Evolutionary conservation across 2,329 filamentous ascomycete genomes (phyloP), one percentile per base, ranked within the genome.

Genomic region (Lachnum nothofagi): DNA sequence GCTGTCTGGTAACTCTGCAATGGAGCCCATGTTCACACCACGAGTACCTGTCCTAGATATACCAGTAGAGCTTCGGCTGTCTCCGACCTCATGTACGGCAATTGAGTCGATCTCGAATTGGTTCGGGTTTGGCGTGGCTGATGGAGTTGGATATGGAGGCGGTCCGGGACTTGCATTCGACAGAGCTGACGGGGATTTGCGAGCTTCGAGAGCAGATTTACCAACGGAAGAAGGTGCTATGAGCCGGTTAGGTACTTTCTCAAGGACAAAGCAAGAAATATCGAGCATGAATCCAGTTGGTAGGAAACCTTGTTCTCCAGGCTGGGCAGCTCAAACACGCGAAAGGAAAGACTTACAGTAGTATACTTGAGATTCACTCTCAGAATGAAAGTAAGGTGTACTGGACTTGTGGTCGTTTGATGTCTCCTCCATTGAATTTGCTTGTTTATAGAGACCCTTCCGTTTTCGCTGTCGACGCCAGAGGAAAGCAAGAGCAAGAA

Each of bases 71-170:
- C 34, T 37, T 37, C 12, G 17, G 34, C 34, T 17, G 4, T 37
- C 34, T 37, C 25, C 25, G 25, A 37, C 17, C 20, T 37, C 34
- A 9, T 37, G 34, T 16, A 37, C 8, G 34, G 10, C 34, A 17
- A 17, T 17, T 9, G 43, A 39, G 19, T 40, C 48, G 16, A 50
- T 50, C 12, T 50, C 43, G 16, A 35, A 24, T 2, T 42, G 17
- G 14, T 46, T 46, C 16, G 39, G 22, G 29, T 20, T 29, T 23
- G 43, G 29, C 8, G 23, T 27, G 27, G 38, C 2, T 14, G 9
- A 29, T 14, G 37, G 25, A 12, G 31, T 35, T 24, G 46, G 43
- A 17, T 50, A 50, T 19, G 48, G 27, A 37, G 48, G 48, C 3
- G 42, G 48, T 5, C 43, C 37, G 5, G 43, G 38, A 16, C n/a